These are phyloP conservation scores for Casuarina equisetifolia DNA, from an alignment of 306 rosid species.

Conservation along the genomic window DNA sequence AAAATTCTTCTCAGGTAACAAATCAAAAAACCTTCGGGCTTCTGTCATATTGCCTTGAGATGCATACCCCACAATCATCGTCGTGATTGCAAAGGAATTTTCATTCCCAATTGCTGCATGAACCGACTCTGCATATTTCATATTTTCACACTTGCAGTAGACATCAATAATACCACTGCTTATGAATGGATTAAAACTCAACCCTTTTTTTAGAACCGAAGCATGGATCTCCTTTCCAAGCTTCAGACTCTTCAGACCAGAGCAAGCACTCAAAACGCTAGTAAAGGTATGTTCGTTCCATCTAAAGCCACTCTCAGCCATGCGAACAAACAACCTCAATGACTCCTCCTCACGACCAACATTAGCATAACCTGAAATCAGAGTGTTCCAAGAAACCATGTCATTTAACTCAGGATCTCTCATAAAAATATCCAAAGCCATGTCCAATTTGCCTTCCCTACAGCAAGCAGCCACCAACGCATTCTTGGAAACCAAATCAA, in stretches of 20 bases:
- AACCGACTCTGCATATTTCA: slow-evolving; percentile 59
- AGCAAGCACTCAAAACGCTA: slow-evolving; percentile 67
- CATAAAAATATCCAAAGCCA: slow-evolving; percentile 60
- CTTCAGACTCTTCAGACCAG: slow-evolving; percentile 47
- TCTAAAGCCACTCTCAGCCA: slow-evolving; percentile 48
- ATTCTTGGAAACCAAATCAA: slow-evolving; percentile 66
- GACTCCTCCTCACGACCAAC: slow-evolving; percentile 57
- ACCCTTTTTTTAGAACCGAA: slow-evolving; percentile 54
- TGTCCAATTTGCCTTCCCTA: slow-evolving; percentile 62
- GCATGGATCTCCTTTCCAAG: slow-evolving; percentile 67
- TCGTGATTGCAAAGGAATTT: slow-evolving; percentile 51
- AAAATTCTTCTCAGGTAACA: slow-evolving; percentile 46
- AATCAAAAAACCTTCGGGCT: slow-evolving; percentile 63
- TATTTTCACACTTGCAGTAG: slow-evolving; percentile 68
- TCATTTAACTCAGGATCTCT: slow-evolving; percentile 48
- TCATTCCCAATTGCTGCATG: slow-evolving; percentile 26
- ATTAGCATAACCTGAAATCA: slow-evolving; percentile 69
- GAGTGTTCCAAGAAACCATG: slow-evolving; percentile 71
- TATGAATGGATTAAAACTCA: slow-evolving; percentile 54
- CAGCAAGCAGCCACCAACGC: slow-evolving; percentile 82
- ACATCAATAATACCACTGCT: slow-evolving; percentile 67
- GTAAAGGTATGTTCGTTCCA: slow-evolving; percentile 68
- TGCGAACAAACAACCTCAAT: slow-evolving; percentile 45
- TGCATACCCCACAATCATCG: slow-evolving; percentile 61
- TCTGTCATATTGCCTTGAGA: slow-evolving; percentile 63